Percentiles rank a stretch among this genome's conserved stretches.
Evolutionary conservation across 345 rosid species (phyloP).

Genomic region (Mangifera indica): DNA sequence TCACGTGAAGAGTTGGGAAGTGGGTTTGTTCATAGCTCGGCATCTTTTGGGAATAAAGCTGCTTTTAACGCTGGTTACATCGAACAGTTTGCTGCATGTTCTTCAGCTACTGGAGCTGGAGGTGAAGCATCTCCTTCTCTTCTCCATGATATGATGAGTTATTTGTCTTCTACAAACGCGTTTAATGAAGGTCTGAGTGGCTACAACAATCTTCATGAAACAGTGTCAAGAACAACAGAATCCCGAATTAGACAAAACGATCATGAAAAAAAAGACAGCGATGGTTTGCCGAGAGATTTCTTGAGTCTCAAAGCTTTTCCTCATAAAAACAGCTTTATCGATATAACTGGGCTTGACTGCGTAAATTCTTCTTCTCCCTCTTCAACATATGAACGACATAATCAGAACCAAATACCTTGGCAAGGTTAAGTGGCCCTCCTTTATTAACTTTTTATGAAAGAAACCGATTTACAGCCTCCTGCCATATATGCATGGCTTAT

Average conservation of each 20-base stretch:
- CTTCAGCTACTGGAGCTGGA: conserved; percentile 14
- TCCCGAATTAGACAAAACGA: conserved; percentile 4
- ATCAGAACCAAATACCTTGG: conserved; percentile 37
- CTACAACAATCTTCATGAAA: conserved; percentile 17
- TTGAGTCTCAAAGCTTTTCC: conserved; percentile 51
- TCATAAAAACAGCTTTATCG: conserved; percentile 24
- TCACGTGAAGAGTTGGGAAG: conserved; percentile 40
- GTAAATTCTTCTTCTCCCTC: conserved; percentile 26
- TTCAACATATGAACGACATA: conserved; percentile 29
- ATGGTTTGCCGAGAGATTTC: conserved; percentile 55
- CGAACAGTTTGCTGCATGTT: conserved; percentile 18
- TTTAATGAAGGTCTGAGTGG: conserved; percentile 30
- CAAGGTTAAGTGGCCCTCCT: conserved; percentile 19
- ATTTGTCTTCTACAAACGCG: conserved; percentile 22
- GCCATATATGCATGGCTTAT: neutral
- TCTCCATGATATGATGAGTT: conserved; percentile 30
- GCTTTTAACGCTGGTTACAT: conserved; percentile 25
- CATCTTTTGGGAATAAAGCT: conserved; percentile 43
- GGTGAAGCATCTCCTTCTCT: conserved; percentile 22
- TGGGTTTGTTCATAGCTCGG: conserved; percentile 26
- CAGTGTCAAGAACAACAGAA: conserved; percentile 14
- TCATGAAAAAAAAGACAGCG: conserved; percentile 20
- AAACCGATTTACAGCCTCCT: neutral
- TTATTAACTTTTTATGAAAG: neutral
- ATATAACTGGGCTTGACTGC: conserved; percentile 26